These are phyloP conservation scores for Coemansia umbellata DNA, from an alignment of 192 early-diverging fungal genomes.

Conservation along the genomic window DNA sequence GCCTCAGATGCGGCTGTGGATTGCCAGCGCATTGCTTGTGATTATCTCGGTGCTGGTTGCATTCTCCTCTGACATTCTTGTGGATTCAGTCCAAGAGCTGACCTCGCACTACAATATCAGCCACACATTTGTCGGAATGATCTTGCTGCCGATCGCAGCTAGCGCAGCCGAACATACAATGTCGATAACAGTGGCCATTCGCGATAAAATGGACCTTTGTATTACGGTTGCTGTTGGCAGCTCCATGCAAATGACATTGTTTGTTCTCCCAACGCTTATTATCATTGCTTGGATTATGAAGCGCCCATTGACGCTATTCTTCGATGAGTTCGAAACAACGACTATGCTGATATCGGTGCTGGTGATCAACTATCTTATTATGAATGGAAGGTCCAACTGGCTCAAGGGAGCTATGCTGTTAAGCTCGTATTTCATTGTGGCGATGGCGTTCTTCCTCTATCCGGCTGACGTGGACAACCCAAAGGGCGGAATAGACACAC, in stretches of 20 bases:
- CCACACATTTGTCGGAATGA: constrained; percentile 87
- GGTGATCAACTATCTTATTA: constrained; percentile 75
- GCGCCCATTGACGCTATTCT: constrained; percentile 71
- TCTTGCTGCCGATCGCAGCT: constrained; percentile 86
- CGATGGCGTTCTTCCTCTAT: constrained; percentile 75
- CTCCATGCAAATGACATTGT: constrained; percentile 83
- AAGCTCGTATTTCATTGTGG: constrained; percentile 77
- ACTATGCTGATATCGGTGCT: constrained; percentile 82
- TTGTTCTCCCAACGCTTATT: constrained; percentile 68
- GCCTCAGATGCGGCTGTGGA: constrained; percentile 55
- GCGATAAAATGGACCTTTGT: constrained; percentile 83
- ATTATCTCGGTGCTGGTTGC: constrained; percentile 65
- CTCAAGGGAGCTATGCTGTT: constrained; percentile 87
- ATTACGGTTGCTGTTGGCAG: constrained; percentile 76
- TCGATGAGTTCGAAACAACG: constrained; percentile 79
- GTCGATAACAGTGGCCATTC: constrained; percentile 77
- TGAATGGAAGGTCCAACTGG: constrained; percentile 89
- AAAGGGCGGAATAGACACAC: neutral
- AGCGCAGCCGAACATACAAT: constrained; percentile 86
- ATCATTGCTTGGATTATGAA: constrained; percentile 79
- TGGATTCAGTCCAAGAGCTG: constrained; percentile 57
- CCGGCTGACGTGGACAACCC: constrained; percentile 44
- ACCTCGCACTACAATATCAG: constrained; percentile 62
- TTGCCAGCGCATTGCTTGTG: constrained; percentile 60
- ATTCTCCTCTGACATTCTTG: constrained; percentile 75